Evolutionary conservation across 495 filamentous ascomycete species (phyloP), one percentile per base, ranked within the genome.

Genomic region (Trichoderma asperelloides): DNA sequence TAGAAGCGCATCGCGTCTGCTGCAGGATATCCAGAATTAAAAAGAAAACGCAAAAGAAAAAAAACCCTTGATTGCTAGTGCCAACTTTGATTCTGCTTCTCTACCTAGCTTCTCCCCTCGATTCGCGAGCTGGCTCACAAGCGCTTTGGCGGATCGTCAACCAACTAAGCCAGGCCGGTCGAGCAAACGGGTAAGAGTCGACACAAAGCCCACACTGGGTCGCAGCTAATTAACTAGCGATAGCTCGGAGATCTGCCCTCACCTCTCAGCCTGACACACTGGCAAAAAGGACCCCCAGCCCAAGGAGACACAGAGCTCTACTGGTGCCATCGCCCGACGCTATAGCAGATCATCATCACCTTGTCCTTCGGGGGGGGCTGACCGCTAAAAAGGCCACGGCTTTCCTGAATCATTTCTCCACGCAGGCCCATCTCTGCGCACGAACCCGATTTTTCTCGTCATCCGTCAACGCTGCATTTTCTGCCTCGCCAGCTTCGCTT

Each of bases 321-420:
- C 55, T 30, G 55, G 55, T 25, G n/a, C 49, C 49, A 55, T n/a
- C n/a, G 49, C 49, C 43, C 49, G 55, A 60, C 55, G 55, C 55
- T 60, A 60, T 30, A 60, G 55, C 55, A 60, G 55, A 60, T 60
- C 55, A 60, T 60, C 55, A 60, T 60, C 55, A 60, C 55, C 55
- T 55, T 21, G n/a, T n/a, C 43, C 27, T 60, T 60, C 55, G 55
- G 55, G 55, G 55, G 45, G 49, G 18, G 23, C 55, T 60, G 55
- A 60, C 55, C 55, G 55, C 55, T 60, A 60, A 60, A 60, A 60
- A 25, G 25, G 12, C 55, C 23, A n/a, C 55, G 55, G 55, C 55
- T 60, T 60, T 11, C 55, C 55, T 60, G 51, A 60, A 27, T 60
- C 55, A 60, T 3, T 55, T n/a, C 16, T n/a, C 21, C 49, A 37